These are phyloP conservation scores for Tetratostichococcus sp. DNA, from an alignment of 139 green algal genomes.

Conservation along the genomic window DNA sequence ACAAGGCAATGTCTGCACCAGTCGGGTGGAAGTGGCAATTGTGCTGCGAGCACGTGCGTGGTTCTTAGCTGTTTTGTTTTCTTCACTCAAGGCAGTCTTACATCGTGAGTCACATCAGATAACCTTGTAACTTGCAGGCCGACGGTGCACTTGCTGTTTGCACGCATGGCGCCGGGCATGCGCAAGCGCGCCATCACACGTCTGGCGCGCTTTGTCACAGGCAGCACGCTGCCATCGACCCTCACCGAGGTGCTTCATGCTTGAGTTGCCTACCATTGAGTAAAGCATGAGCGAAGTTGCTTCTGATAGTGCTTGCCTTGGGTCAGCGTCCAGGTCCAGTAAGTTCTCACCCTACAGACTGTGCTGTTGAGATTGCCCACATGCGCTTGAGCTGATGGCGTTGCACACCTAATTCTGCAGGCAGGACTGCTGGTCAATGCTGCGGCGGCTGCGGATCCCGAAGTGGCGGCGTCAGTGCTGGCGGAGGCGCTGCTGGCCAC, in stretches of 20 bases:
- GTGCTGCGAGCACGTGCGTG: too few relatives aligned
- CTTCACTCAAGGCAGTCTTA: too few relatives aligned
- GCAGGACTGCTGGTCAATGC: slow-evolving; percentile 51
- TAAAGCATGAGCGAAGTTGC: too few relatives aligned
- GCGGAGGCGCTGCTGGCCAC: slow-evolving; percentile 41
- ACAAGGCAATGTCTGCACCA: too few relatives aligned
- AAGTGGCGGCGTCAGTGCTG: slow-evolving; percentile 23
- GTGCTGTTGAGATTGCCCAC: too few relatives aligned
- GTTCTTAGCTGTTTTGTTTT: too few relatives aligned
- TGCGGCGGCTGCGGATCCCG: slow-evolving; percentile 36
- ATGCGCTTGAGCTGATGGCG: too few relatives aligned
- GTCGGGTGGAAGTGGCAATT: too few relatives aligned
- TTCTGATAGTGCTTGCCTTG: neutral
- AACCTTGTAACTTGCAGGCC: too few relatives aligned
- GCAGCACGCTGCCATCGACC: slow-evolving; percentile 37
- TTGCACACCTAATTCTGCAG: too few relatives aligned
- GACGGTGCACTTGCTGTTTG: slow-evolving; percentile 65
- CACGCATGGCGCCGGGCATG: slow-evolving; percentile 44
- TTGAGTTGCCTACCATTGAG: neutral
- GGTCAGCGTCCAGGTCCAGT: too few relatives aligned
- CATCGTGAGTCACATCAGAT: too few relatives aligned
- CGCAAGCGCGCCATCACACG: slow-evolving; percentile 38
- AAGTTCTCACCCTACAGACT: neutral
- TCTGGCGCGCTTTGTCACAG: slow-evolving; percentile 51
- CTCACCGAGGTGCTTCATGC: slow-evolving; percentile 4